Percentiles rank a stretch among this genome's conserved stretches.
These are phyloP conservation scores for Calamus simplicifolius DNA, from an alignment of 176 grass and related monocot species.

Conservation along the genomic window DNA sequence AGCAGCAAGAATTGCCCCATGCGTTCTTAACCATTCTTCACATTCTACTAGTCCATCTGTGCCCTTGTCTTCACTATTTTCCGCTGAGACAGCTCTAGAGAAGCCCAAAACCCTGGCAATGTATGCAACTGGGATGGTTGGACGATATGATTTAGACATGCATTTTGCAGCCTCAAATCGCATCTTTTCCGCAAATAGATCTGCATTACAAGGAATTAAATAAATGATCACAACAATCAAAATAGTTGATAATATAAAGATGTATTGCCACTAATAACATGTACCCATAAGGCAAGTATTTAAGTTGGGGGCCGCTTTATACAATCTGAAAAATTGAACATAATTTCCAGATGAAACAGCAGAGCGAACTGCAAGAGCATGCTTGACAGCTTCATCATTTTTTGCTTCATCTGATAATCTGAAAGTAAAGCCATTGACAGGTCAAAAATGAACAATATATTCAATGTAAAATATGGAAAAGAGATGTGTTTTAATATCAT, in stretches of 20 bases:
- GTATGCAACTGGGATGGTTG: constrained; percentile 54
- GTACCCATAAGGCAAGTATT: constrained; percentile 94
- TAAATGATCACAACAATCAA: background rate
- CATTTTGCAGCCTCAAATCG: constrained; percentile 86
- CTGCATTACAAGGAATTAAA: constrained; percentile 32
- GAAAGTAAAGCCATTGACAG: constrained; percentile 29
- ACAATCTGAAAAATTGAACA: constrained; percentile 83
- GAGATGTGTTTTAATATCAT: too few species aligned
- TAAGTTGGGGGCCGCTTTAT: constrained; percentile 76
- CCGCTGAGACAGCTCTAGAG: constrained; percentile 23
- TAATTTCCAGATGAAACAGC: constrained; percentile 92
- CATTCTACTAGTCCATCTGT: constrained; percentile 57
- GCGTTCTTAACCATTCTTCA: constrained; percentile 79
- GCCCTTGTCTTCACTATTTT: constrained; percentile 23
- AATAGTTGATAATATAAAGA: too few species aligned
- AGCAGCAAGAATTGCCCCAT: constrained; percentile 57
- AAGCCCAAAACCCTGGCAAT: constrained; percentile 72
- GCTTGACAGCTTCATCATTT: constrained; percentile 73
- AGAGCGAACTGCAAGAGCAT: constrained; percentile 77
- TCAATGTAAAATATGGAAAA: too few species aligned
- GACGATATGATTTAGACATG: constrained; percentile 81
- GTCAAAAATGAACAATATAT: background rate
- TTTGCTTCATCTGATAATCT: constrained; percentile 77
- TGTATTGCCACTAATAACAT: constrained; percentile 1
- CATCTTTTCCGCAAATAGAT: constrained; percentile 79